These are phyloP conservation scores for Botrytis hyacinthi DNA, from an alignment of 2,329 filamentous ascomycete species.

Conservation along the genomic window DNA sequence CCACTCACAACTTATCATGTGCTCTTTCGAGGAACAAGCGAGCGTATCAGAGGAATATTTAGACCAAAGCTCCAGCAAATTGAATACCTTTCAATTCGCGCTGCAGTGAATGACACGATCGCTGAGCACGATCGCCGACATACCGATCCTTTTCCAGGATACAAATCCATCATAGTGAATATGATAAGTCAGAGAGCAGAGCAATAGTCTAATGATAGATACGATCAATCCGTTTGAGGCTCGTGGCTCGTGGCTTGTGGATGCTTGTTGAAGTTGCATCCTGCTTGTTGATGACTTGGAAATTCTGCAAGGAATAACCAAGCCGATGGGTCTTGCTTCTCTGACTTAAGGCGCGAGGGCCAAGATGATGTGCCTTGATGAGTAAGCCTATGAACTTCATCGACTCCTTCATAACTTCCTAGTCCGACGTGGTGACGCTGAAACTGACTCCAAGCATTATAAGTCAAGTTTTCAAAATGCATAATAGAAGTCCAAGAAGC, in stretches of 20 bases:
- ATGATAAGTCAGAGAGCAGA: neutral
- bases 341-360: neutral
- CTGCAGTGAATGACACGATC: neutral
- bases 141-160: neutral
- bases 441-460: neutral
- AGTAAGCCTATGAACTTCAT: neutral
- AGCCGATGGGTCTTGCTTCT: neutral
- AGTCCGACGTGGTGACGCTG: neutral
- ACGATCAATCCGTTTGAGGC: neutral
- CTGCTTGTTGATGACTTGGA: neutral
- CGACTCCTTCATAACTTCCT: neutral
- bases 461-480: neutral
- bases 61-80: neutral
- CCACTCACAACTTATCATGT: neutral
- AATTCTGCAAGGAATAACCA: neutral
- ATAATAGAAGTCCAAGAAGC: neutral
- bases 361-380: neutral
- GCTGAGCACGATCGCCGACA: neutral
- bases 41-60: neutral
- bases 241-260: neutral
- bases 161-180: neutral
- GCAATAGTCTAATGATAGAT: neutral
- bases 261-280: neutral
- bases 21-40: neutral
- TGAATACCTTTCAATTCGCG: neutral